Evolutionary conservation across 345 rosid species (phyloP).

Genomic region (Brassica juncea): DNA sequence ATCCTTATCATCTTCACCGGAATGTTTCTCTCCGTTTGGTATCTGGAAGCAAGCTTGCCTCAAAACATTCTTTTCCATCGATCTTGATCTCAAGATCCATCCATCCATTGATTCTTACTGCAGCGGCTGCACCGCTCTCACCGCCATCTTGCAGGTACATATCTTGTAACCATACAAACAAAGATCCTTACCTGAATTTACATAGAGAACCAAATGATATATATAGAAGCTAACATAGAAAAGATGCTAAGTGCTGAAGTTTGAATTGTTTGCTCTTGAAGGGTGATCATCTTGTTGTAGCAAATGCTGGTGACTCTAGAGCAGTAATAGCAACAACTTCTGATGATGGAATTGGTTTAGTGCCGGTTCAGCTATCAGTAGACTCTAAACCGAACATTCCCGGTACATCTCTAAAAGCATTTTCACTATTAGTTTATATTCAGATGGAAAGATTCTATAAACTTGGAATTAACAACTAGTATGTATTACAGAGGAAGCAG

Average conservation of each 20-base stretch:
- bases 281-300: constrained; percentile 59
- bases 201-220: neutral
- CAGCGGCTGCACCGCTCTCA: constrained; percentile 76
- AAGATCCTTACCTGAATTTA: too few relatives aligned
- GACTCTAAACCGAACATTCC: constrained; percentile 91
- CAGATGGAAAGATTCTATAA: neutral
- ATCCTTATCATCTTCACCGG: constrained; percentile 42
- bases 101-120: constrained; percentile 62
- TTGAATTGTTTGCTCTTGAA: neutral
- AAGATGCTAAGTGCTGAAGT: neutral
- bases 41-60: constrained; percentile 74
- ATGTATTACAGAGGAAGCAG: constrained; percentile 72
- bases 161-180: constrained; percentile 9
- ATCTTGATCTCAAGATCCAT: constrained; percentile 67
- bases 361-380: constrained; percentile 72
- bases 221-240: neutral
- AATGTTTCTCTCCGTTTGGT: constrained; percentile 48
- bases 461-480: neutral
- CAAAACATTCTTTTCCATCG: constrained; percentile 69
- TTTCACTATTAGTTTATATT: neutral
- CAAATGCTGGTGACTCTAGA: constrained; percentile 83
- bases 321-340: constrained; percentile 71
- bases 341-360: constrained; percentile 56
- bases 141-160: constrained; percentile 77
- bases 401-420: constrained; percentile 38